Evolutionary conservation across 2,329 filamentous ascomycete genomes (phyloP).

Genomic region (Nothopassalora personata): DNA sequence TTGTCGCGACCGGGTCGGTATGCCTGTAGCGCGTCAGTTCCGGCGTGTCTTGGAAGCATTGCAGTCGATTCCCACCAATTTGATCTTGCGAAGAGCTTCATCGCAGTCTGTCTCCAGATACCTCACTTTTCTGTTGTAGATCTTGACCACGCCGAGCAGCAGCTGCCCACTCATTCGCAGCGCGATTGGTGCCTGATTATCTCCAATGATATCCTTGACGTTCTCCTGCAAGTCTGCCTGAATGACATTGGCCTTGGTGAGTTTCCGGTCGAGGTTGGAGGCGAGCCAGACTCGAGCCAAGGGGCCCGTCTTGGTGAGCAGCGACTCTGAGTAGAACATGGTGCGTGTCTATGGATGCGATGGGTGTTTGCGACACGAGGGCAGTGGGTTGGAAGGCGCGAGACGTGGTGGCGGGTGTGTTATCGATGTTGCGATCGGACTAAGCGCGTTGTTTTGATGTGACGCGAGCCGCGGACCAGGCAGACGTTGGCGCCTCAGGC

Average conservation of each 20-base stretch:
- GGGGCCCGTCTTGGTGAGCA: constrained; percentile 94
- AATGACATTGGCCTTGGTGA: constrained; percentile 92
- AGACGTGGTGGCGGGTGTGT: constrained; percentile 1
- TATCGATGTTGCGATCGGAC: constrained; percentile 11
- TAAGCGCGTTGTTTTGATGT: constrained; percentile 19
- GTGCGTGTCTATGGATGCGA: constrained; percentile 10
- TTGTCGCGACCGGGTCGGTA: constrained; percentile 91
- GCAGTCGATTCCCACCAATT: constrained; percentile 67
- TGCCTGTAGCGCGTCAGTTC: constrained; percentile 52
- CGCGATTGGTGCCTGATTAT: constrained; percentile 89
- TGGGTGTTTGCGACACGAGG: constrained; percentile 10
- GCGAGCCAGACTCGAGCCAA: constrained; percentile 97
- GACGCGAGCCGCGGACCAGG: constrained; percentile 6
- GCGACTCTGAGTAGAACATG: constrained; percentile 98
- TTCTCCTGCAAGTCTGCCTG: constrained; percentile 93
- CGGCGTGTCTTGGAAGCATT: neutral
- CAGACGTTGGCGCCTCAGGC: neutral
- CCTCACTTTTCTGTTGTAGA: constrained; percentile 94
- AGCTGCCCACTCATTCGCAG: constrained; percentile 90
- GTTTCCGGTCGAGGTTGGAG: constrained; percentile 95
- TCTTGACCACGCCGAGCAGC: constrained; percentile 89
- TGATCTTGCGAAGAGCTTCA: constrained; percentile 95
- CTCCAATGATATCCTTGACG: constrained; percentile 89
- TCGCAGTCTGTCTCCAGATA: constrained; percentile 97
- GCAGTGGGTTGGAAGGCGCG: neutral